Conservation (phyloP, 352 stramenopile genomes). For the Phytophthora capsici region DNA sequence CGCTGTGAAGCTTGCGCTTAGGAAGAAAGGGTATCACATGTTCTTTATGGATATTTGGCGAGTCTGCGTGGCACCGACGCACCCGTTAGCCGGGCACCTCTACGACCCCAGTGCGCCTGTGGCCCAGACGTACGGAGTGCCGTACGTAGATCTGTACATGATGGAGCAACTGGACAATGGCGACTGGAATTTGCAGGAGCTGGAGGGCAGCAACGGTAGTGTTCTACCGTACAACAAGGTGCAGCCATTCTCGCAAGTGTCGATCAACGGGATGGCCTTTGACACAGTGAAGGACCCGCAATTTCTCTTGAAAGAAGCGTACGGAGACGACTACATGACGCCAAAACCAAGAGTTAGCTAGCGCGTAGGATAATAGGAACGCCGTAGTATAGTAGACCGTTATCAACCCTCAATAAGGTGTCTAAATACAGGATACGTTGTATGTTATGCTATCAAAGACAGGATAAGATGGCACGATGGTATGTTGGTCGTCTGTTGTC, state of each 20-base stretch:
- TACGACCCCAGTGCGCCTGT: conserved; percentile 36
- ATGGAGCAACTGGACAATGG: conserved; percentile 16
- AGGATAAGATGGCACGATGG: not conserved
- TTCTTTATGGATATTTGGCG: conserved; percentile 45
- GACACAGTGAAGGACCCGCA: conserved; percentile 40
- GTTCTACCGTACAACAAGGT: conserved; percentile 26
- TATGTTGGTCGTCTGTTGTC: conserved; percentile 8
- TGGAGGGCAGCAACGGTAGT: conserved; percentile 19
- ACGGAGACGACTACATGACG: conserved; percentile 41
- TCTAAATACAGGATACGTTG: not conserved
- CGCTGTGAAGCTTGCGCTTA: conserved; percentile 15
- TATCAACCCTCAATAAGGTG: not conserved
- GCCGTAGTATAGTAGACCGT: conserved; percentile 7
- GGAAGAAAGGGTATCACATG: conserved; percentile 54
- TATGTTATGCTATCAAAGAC: no score
- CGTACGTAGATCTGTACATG: conserved; percentile 50
- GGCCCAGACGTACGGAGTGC: conserved; percentile 9
- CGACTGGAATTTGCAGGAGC: conserved; percentile 29
- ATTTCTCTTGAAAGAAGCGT: conserved; percentile 39
- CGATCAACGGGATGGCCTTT: conserved; percentile 39
- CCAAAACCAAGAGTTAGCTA: conserved; percentile 12
- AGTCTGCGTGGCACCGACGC: conserved; percentile 44
- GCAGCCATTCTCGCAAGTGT: conserved; percentile 25
- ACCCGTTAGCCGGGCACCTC: conserved; percentile 39
- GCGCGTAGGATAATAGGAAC: conserved; percentile 5